Evolutionary conservation across 345 rosid genomes (phyloP).

Genomic region (Hibiscus trionum): DNA sequence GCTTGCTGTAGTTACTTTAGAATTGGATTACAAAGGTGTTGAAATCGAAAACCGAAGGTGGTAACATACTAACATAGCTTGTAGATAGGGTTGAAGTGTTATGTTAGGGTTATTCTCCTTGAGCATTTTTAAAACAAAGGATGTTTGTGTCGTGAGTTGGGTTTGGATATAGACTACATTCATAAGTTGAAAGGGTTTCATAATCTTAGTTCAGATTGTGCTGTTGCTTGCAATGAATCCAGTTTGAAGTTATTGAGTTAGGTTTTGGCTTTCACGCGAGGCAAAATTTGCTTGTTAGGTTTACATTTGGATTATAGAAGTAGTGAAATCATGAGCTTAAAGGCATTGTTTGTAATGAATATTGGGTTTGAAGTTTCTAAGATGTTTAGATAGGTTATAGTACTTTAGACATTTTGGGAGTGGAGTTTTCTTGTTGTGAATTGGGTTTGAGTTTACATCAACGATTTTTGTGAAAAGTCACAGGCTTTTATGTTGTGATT

Average conservation of each 20-base stretch:
- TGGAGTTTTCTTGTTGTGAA: background rate
- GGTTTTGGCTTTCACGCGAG: background rate
- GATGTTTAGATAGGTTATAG: background rate
- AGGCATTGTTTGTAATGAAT: background rate
- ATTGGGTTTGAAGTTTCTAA: background rate
- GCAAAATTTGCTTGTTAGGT: background rate
- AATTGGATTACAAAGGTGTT: background rate
- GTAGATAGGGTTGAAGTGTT: background rate
- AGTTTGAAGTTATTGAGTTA: background rate
- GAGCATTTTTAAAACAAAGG: background rate
- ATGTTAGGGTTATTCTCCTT: background rate
- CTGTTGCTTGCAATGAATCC: background rate
- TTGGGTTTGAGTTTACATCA: background rate
- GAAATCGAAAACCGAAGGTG: background rate
- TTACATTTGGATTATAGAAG: background rate
- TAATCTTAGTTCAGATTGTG: background rate
- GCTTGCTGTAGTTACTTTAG: background rate
- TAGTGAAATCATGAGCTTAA: background rate
- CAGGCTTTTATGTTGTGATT: background rate
- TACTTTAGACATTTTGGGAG: too few species aligned
- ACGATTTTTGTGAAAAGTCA: too few species aligned
- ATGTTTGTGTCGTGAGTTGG: background rate
- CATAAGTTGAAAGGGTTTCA: background rate
- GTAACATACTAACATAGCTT: background rate
- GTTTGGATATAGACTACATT: background rate